Evolutionary conservation across 441 rosid species (phyloP), one percentile per base, ranked within the genome.

Genomic region (Euphorbia neoarborescens): DNA sequence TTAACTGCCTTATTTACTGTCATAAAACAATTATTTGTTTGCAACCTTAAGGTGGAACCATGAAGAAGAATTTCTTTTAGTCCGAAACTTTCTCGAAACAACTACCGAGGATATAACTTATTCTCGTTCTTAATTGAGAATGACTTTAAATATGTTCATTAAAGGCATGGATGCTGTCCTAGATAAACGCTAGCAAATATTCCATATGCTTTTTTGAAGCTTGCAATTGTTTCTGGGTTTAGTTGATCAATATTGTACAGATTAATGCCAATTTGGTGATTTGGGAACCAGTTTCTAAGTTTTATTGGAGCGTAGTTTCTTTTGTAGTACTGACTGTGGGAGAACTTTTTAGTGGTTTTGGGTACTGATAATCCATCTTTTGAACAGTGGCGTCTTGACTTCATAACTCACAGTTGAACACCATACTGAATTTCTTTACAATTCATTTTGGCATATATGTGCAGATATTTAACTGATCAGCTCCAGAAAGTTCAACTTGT

Each of bases 381-480:
- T n/a, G 69, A 15, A 38, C 37, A 46, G 17, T 30, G 13, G 58
- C 13, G 19, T 46, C 38, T 27, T 66, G 56, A 28, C 40, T 28
- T 28, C 65, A 34, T 61, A 46, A 19, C 35, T 35, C 24, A 20
- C 24, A 6, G 27, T 9, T 62, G 28, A 44, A 51, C 7, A 63
- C 59, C 30, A 70, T 65, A 56, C 62, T 28, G 14, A 60, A 42
- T 53, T 13, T 70, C 4, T 51, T 27, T 34, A 35, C 10, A 27
- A 48, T 28, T 59, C 34, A 46, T 70, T 65, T 53, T 69, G 66
- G 73, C 32, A 59, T 65, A 30, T 10, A 50, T 61, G 30, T 77
- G 76, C 84, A 95, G 99, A 84, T 86, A 90, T 84, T 81, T 91
- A 71, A 88, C 90, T 63, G 98, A 90, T 67, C 98, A 92, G 80